Conservation (phyloP, 2,329 filamentous ascomycete genomes). For the Pseudopyricularia cyperi region DNA sequence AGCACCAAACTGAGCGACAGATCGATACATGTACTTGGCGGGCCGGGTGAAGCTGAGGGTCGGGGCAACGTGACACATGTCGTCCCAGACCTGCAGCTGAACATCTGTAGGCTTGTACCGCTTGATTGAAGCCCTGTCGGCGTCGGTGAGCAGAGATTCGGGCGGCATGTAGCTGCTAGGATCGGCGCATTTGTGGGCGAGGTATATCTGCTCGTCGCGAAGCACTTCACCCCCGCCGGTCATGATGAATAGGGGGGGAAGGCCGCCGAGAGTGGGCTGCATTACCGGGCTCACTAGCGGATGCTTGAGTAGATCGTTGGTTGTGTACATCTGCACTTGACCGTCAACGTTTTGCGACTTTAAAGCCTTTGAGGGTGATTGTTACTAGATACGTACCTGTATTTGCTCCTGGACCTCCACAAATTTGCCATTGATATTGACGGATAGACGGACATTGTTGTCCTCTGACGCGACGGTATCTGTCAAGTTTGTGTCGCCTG, state of each 20-base stretch:
- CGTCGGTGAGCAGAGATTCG: slow-evolving; percentile 47
- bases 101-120: slow-evolving; percentile 78
- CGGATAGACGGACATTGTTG: slow-evolving; percentile 5
- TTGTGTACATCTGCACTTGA: slow-evolving; percentile 46
- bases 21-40: slow-evolving; percentile 90
- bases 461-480: slow-evolving; percentile 17
- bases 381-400: slow-evolving; percentile 47
- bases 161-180: slow-evolving; percentile 63
- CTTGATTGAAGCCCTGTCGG: slow-evolving; percentile 43
- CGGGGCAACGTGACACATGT: slow-evolving; percentile 82
- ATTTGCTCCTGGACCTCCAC: slow-evolving; percentile 82
- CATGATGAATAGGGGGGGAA: slow-evolving; percentile 78
- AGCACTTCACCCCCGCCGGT: slow-evolving; percentile 81
- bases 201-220: slow-evolving; percentile 85
- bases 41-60: slow-evolving; percentile 94
- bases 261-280: slow-evolving; percentile 76
- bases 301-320: slow-evolving; percentile 74
- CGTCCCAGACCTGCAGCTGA: slow-evolving; percentile 91
- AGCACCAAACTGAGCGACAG: slow-evolving; percentile 82
- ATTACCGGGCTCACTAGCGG: slow-evolving; percentile 82
- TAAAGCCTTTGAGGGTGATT: neutral
- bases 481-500: neutral
- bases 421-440: slow-evolving; percentile 52
- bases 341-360: neutral
- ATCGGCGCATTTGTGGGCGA: slow-evolving; percentile 89